phyloP scores from a whole-genome alignment of 2,329 filamentous ascomycete species.

The Pseudogymnoascus sp. region DNA sequence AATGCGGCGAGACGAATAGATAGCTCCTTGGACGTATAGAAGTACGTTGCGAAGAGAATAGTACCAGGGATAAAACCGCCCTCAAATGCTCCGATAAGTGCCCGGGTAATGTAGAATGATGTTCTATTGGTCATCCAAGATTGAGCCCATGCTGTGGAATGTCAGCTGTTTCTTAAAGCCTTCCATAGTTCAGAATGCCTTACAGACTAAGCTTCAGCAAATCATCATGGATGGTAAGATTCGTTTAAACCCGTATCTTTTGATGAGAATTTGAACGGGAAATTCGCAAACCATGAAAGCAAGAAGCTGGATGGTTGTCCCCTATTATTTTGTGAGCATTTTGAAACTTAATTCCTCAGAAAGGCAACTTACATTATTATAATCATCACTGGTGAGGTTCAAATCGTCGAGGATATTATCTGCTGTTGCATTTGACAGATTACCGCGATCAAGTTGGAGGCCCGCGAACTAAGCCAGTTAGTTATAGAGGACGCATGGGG shows the following conservation, averaged over 20 bases:
- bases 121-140: slow-evolving; percentile 40
- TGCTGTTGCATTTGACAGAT: slow-evolving; percentile 51
- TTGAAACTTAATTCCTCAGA: slow-evolving; percentile 26
- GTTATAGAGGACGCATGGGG: slow-evolving; percentile 22
- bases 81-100: slow-evolving; percentile 45
- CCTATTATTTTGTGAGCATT: slow-evolving; percentile 19
- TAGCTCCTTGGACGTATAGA: slow-evolving; percentile 61
- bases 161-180: slow-evolving; percentile 25
- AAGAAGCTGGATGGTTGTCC: slow-evolving; percentile 47
- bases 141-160: slow-evolving; percentile 36
- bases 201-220: slow-evolving; percentile 40
- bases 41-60: slow-evolving; percentile 61
- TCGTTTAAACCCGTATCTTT: slow-evolving; percentile 47
- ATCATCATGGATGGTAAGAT: slow-evolving; percentile 47
- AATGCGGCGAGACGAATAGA: slow-evolving; percentile 59
- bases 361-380: slow-evolving; percentile 40
- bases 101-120: slow-evolving; percentile 41
- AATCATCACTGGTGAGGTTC: slow-evolving; percentile 40
- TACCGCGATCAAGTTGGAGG: slow-evolving; percentile 54
- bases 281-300: slow-evolving; percentile 48
- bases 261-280: slow-evolving; percentile 48
- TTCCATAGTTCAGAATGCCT: background rate
- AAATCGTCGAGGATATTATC: slow-evolving; percentile 52
- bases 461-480: slow-evolving; percentile 45
- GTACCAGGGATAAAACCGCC: slow-evolving; percentile 51